Conservation (phyloP, 78 protist species). For the Bigelowiella natans region DNA sequence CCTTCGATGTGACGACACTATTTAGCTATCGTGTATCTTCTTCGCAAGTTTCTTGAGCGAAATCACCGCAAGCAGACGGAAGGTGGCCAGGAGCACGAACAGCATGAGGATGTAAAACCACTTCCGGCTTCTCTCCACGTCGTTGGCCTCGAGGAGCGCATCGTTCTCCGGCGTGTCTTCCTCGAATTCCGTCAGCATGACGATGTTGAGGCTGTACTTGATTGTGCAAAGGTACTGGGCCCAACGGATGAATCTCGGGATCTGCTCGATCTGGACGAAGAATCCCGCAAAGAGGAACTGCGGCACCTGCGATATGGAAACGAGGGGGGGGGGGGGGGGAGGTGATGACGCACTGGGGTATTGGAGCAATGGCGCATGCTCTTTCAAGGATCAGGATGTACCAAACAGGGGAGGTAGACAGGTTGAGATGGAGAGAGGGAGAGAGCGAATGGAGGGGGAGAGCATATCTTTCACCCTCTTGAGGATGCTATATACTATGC, state of each 20-base stretch:
- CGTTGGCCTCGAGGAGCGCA: background rate
- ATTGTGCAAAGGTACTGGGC: slow-evolving; percentile 34
- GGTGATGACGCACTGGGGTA: no score
- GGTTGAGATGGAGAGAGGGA: no score
- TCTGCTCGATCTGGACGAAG: slow-evolving; percentile 7
- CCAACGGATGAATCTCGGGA: slow-evolving; percentile 45
- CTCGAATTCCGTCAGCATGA: slow-evolving; percentile 1
- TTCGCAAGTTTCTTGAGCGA: no score
- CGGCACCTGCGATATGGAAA: background rate
- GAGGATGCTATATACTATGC: no score
- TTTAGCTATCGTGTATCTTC: no score
- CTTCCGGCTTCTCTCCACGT: background rate
- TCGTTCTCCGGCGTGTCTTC: background rate
- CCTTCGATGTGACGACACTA: no score
- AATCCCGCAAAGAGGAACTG: slow-evolving; percentile 43
- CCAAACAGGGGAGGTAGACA: no score
- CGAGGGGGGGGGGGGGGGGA: background rate
- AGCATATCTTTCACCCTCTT: no score
- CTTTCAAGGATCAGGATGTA: no score
- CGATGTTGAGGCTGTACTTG: slow-evolving; percentile 33
- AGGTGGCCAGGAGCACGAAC: background rate
- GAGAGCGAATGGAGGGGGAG: no score
- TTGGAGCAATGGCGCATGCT: no score
- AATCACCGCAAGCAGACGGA: background rate
- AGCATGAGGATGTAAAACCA: slow-evolving; percentile 7